phyloP scores from a whole-genome alignment of 140 eudicot species.

The Cichorium intybus region DNA sequence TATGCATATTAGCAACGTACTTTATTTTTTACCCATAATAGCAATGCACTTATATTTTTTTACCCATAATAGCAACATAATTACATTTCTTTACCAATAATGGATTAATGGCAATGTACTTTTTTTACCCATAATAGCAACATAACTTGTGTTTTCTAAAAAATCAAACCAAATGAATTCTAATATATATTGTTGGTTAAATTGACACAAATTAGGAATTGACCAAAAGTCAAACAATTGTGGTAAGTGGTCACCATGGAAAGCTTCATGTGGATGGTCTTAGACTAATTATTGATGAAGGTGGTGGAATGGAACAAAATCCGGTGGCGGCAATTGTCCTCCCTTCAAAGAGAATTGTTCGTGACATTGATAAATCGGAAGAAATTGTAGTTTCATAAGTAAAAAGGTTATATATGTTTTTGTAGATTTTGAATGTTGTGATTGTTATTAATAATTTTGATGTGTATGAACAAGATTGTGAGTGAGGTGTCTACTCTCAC shows the following conservation, averaged over 20 bases:
- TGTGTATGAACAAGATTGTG: too few species aligned
- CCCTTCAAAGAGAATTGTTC: conserved; percentile 66
- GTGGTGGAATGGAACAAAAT: conserved; percentile 62
- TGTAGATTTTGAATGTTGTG: too few species aligned
- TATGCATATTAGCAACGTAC: not conserved
- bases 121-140: too few species aligned
- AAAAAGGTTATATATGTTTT: not conserved
- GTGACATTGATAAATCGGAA: conserved; percentile 56
- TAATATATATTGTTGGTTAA: too few species aligned
- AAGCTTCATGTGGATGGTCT: conserved; percentile 76
- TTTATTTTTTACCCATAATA: too few species aligned
- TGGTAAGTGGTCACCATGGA: conserved; percentile 95
- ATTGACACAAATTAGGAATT: conserved; percentile 48
- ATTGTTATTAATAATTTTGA: too few species aligned
- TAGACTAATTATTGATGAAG: conserved; percentile 65
- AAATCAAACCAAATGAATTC: too few species aligned
- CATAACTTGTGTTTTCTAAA: too few species aligned
- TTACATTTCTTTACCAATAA: too few species aligned
- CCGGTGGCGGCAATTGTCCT: conserved; percentile 78
- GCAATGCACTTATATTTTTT: too few species aligned
- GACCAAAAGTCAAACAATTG: conserved; percentile 42
- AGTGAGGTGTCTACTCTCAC: too few species aligned
- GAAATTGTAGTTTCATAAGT: not conserved
- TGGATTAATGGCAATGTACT: not conserved
- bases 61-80: too few species aligned